Evolutionary conservation across 2,329 filamentous ascomycete species (phyloP).

Genomic region (Neocucurbitaria cava): DNA sequence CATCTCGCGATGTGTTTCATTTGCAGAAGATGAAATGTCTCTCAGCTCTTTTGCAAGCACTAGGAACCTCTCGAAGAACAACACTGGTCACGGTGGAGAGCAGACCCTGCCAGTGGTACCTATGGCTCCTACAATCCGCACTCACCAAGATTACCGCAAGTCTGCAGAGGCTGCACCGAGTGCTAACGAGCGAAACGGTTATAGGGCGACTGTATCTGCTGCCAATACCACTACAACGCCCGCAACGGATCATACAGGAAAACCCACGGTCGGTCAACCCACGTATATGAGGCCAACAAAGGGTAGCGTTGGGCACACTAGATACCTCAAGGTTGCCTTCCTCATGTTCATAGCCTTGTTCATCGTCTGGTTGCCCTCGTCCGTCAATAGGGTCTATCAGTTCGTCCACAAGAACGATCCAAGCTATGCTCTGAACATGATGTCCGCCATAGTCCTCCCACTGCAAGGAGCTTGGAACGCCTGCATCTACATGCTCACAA

Average conservation of each 20-base stretch:
- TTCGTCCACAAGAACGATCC: constrained; percentile 61
- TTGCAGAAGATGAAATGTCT: constrained; percentile 25
- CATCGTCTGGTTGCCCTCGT: constrained; percentile 79
- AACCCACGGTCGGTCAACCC: constrained; percentile 1
- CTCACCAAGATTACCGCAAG: neutral
- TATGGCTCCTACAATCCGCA: neutral
- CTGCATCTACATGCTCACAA: constrained; percentile 68
- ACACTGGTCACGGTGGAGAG: neutral
- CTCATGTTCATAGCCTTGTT: constrained; percentile 75
- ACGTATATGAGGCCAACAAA: constrained; percentile 5
- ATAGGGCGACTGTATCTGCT: constrained; percentile 16
- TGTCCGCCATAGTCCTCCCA: constrained; percentile 76
- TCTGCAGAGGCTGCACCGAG: constrained; percentile 6
- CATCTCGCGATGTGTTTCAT: constrained; percentile 6
- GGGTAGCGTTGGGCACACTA: constrained; percentile 65
- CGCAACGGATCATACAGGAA: neutral
- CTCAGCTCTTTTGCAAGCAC: constrained; percentile 42
- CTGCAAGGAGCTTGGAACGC: constrained; percentile 88
- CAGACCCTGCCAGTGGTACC: neutral
- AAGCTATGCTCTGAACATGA: constrained; percentile 68
- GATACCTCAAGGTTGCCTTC: constrained; percentile 73
- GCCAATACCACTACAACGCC: neutral
- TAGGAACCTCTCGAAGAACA: constrained; percentile 8
- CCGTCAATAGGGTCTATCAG: constrained; percentile 77
- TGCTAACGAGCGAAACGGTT: constrained; percentile 4